Percentiles rank a stretch among this genome's conserved stretches.
phyloP scores from a whole-genome alignment of 306 rosid species.

The Amphicarpaea edgeworthii region DNA sequence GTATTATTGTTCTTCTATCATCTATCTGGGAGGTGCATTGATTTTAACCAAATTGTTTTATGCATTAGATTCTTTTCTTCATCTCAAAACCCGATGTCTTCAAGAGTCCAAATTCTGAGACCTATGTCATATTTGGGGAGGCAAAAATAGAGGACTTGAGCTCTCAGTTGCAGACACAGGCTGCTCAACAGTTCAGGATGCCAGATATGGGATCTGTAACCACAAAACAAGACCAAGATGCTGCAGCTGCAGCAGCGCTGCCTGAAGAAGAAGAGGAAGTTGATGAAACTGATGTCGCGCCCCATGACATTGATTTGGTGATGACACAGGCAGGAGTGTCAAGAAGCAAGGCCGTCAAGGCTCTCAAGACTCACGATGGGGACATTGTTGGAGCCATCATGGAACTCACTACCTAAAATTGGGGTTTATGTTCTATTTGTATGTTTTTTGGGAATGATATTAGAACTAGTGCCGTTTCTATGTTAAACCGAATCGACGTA shows the following conservation, averaged over 20 bases:
- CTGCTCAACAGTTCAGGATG: constrained; percentile 94
- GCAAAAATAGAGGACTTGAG: constrained; percentile 91
- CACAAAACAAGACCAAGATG: constrained; percentile 65
- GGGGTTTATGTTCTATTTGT: constrained; percentile 33
- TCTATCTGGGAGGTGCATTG: neutral
- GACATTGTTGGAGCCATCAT: constrained; percentile 93
- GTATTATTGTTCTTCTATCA: neutral
- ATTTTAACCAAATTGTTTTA: constrained; percentile 19
- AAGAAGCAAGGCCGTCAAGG: constrained; percentile 88
- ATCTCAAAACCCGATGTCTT: constrained; percentile 94
- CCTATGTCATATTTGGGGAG: constrained; percentile 84
- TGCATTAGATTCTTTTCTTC: constrained; percentile 73
- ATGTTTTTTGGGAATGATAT: constrained; percentile 33
- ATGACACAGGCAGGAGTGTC: constrained; percentile 95
- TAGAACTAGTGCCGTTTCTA: constrained; percentile 2
- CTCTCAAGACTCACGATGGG: constrained; percentile 79
- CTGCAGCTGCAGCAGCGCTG: constrained; percentile 55
- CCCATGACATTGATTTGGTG: constrained; percentile 86
- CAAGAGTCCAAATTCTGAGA: constrained; percentile 89
- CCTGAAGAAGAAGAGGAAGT: constrained; percentile 77
- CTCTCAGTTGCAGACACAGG: constrained; percentile 89
- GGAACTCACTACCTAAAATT: constrained; percentile 84
- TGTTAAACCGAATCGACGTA: constrained; percentile 8
- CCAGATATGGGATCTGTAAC: constrained; percentile 74
- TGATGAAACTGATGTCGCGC: constrained; percentile 77